Conservation (phyloP, 1,139 yeast species). For the Geotrichum siamense region DNA sequence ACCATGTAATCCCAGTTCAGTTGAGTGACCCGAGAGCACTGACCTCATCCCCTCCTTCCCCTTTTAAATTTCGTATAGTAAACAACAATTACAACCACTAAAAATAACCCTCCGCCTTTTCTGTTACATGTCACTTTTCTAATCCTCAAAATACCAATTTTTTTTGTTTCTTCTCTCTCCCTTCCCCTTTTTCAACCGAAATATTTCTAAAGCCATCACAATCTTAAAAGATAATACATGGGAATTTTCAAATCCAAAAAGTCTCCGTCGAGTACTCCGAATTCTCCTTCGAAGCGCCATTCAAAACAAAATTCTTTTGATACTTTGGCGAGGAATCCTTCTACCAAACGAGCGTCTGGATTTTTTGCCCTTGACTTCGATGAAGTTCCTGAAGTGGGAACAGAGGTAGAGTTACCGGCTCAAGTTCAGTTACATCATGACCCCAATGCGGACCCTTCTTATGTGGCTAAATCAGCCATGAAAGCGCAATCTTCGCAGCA, state of each 20-base stretch:
- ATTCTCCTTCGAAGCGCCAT: neutral
- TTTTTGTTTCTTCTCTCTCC: neutral
- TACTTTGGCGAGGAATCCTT: neutral
- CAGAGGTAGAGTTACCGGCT: neutral
- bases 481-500: neutral
- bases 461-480: constrained; percentile 5
- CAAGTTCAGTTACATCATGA: constrained; percentile 3
- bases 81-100: no score
- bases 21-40: no score
- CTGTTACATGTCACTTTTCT: no score
- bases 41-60: no score
- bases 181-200: neutral
- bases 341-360: constrained; percentile 9
- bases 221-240: neutral
- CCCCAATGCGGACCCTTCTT: constrained; percentile 6
- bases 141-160: no score
- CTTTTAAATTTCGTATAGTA: no score
- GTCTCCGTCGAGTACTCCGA: constrained; percentile 1
- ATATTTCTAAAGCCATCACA: neutral
- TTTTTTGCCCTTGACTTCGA: constrained; percentile 10
- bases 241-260: constrained; percentile 6
- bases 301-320: no score
- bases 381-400: neutral
- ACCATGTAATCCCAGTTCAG: no score
- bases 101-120: no score